These are phyloP conservation scores for Boechera stricta DNA, from an alignment of 345 rosid species.

Conservation along the genomic window DNA sequence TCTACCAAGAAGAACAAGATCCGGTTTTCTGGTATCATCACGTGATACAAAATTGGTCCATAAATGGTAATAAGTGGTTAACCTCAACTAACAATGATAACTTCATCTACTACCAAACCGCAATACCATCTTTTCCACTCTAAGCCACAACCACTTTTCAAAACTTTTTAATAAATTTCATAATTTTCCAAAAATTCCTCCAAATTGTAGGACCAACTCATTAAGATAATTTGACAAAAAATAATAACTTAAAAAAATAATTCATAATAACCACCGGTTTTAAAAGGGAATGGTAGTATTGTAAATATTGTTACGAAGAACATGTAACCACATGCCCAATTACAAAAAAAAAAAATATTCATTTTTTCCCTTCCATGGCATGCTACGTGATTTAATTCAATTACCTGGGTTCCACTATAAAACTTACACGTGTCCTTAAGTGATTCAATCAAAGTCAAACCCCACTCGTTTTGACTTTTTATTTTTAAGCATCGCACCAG, in stretches of 20 bases:
- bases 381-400: conserved; percentile 46
- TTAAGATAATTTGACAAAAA: conserved; percentile 14
- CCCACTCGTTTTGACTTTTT: conserved; percentile 41
- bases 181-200: background rate
- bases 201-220: conserved; percentile 11
- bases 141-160: conserved; percentile 6
- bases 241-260: background rate
- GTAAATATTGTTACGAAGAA: conserved; percentile 20
- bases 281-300: conserved; percentile 21
- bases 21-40: conserved; percentile 38
- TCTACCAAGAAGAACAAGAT: conserved; percentile 30
- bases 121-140: background rate
- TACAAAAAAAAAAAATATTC: background rate
- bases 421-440: conserved; percentile 17
- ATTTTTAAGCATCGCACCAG: conserved; percentile 29
- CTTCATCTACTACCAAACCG: conserved; percentile 34
- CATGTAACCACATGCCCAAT: conserved; percentile 36
- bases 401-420: conserved; percentile 24
- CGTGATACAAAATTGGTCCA: conserved; percentile 32
- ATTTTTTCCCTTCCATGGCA: conserved; percentile 19
- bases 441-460: conserved; percentile 36
- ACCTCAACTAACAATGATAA: conserved; percentile 40
- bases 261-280: conserved; percentile 19
- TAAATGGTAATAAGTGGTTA: conserved; percentile 34
- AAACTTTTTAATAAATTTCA: background rate